Evolutionary conservation across 2,329 filamentous ascomycete species (phyloP).

Genomic region (Neoarthrinium moseri): DNA sequence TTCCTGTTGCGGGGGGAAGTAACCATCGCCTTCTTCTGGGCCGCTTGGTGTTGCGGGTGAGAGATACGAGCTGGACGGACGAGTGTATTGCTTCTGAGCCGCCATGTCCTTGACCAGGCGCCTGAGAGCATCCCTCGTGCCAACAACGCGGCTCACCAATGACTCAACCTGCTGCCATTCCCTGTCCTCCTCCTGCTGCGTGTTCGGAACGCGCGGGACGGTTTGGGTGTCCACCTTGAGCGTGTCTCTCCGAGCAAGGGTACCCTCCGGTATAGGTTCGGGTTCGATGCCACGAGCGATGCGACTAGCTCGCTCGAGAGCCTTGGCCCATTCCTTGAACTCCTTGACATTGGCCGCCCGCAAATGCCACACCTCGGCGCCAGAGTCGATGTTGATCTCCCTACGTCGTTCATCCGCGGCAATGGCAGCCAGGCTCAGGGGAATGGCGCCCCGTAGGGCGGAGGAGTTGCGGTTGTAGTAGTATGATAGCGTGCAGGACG

Average conservation of each 20-base stretch:
- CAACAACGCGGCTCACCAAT: constrained; percentile 81
- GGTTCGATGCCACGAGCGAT: constrained; percentile 55
- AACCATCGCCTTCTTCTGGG: constrained; percentile 53
- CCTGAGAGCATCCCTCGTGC: constrained; percentile 83
- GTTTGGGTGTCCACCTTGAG: constrained; percentile 22
- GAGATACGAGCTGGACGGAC: constrained; percentile 36
- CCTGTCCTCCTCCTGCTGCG: constrained; percentile 61
- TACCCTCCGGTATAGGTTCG: constrained; percentile 19
- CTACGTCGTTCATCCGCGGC: constrained; percentile 83
- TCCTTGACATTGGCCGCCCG: constrained; percentile 79
- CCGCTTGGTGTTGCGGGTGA: constrained; percentile 38
- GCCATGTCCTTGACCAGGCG: constrained; percentile 84
- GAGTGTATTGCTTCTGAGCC: constrained; percentile 50
- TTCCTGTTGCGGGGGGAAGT: constrained; percentile 49
- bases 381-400: constrained; percentile 95
- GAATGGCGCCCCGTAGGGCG: constrained; percentile 86
- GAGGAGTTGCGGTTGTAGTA: constrained; percentile 94
- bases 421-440: constrained; percentile 85
- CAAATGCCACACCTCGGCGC: constrained; percentile 95
- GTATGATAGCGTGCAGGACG: constrained; percentile 91
- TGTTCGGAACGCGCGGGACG: constrained; percentile 29
- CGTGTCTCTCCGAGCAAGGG: constrained; percentile 13
- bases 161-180: constrained; percentile 88
- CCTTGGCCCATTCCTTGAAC: constrained; percentile 83
- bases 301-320: constrained; percentile 78